Conservation (phyloP, 2,329 filamentous ascomycete genomes). For the Ophiocordyceps australis region DNA sequence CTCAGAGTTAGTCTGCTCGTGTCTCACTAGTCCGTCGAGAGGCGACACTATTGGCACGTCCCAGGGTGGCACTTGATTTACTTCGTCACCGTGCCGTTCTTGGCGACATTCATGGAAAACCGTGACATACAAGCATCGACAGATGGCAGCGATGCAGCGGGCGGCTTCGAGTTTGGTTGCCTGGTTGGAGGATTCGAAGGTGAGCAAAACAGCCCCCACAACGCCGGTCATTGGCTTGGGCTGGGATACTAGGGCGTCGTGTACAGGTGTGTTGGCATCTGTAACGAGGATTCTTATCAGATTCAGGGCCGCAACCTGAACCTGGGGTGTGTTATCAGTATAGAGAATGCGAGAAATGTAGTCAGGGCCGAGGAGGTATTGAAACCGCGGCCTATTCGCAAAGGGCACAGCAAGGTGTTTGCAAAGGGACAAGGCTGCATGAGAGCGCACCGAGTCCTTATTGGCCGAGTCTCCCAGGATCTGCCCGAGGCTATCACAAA, state of each 20-base stretch:
- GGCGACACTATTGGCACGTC: no score
- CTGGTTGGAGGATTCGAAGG: constrained; percentile 19
- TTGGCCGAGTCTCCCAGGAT: constrained; percentile 23
- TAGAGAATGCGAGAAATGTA: constrained; percentile 35
- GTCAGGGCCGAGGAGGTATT: constrained; percentile 22
- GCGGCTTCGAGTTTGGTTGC: constrained; percentile 43
- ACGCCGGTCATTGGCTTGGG: no score
- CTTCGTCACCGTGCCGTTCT: no score
- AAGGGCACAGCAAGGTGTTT: constrained; percentile 45
- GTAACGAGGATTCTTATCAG: constrained; percentile 39
- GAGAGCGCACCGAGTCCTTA: constrained; percentile 31
- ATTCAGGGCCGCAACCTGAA: constrained; percentile 41
- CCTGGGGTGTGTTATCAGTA: constrained; percentile 30
- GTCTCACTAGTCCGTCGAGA: no score
- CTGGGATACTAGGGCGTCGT: no score
- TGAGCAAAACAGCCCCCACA: no score
- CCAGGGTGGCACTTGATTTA: no score
- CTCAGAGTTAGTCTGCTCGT: no score
- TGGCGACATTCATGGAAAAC: no score
- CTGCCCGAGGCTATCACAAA: constrained; percentile 23
- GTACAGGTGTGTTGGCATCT: no score
- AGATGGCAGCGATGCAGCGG: constrained; percentile 31
- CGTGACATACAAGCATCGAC: constrained; percentile 37
- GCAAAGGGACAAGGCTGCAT: constrained; percentile 39
- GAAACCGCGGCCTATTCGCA: constrained; percentile 33